phyloP scores from a whole-genome alignment of 805 yeast species.

The Lipomyces mesembrius region DNA sequence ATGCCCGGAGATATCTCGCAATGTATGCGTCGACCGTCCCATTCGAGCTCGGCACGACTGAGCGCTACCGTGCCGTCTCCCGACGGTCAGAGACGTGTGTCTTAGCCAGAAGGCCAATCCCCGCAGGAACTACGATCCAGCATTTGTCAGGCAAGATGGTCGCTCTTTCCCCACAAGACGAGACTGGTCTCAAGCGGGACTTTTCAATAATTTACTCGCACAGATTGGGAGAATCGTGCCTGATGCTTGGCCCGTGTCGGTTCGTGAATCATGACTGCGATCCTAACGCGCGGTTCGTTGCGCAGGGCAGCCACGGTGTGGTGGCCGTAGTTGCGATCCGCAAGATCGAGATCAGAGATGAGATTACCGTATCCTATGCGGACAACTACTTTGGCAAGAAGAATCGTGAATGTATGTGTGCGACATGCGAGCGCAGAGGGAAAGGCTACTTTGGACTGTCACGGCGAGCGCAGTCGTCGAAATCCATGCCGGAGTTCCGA shows the following conservation, averaged over 20 bases:
- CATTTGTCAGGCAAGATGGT: constrained; percentile 50
- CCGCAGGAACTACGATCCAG: constrained; percentile 45
- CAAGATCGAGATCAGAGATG: constrained; percentile 52
- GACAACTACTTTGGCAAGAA: constrained; percentile 51
- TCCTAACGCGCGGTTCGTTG: constrained; percentile 50
- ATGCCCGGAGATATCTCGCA: constrained; percentile 47
- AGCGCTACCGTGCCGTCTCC: constrained; percentile 47
- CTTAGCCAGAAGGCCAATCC: constrained; percentile 46
- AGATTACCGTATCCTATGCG: constrained; percentile 53
- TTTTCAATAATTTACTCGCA: constrained; percentile 52
- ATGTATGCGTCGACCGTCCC: constrained; percentile 49
- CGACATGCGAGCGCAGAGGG: constrained; percentile 48
- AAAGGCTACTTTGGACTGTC: constrained; percentile 23
- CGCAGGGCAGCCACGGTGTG: constrained; percentile 41
- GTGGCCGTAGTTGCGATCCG: constrained; percentile 47
- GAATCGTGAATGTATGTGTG: constrained; percentile 53
- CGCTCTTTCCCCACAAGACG: constrained; percentile 45
- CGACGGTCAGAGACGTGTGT: constrained; percentile 49
- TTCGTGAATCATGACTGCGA: constrained; percentile 56
- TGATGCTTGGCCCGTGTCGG: constrained; percentile 56
- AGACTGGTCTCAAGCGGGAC: constrained; percentile 47
- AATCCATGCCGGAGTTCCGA: background rate
- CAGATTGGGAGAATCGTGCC: constrained; percentile 45
- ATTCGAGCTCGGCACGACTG: constrained; percentile 52
- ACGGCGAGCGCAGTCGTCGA: background rate